phyloP scores from a whole-genome alignment of 305 asterid species.

The Fraxinus dipetala region DNA sequence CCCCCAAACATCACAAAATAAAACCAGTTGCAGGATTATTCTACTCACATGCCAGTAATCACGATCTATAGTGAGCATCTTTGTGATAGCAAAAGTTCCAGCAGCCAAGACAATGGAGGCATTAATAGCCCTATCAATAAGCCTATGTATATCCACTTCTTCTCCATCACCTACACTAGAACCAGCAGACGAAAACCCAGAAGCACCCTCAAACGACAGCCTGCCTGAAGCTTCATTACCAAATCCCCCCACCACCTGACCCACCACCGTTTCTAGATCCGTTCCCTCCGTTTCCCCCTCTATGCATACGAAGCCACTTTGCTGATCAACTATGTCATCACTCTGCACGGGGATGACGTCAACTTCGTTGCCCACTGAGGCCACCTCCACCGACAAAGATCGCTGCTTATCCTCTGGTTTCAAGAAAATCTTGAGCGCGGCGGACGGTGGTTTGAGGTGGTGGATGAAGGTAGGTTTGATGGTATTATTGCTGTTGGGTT shows the following conservation, averaged over 20 bases:
- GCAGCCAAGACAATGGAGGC: conserved; percentile 78
- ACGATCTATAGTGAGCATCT: conserved; percentile 72
- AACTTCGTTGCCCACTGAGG: conserved; percentile 36
- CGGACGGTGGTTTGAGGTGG: conserved; percentile 14
- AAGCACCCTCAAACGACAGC: conserved; percentile 61
- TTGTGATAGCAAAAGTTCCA: conserved; percentile 76
- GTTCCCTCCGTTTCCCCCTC: conserved; percentile 43
- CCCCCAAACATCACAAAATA: background rate
- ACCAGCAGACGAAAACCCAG: conserved; percentile 42
- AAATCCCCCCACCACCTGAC: conserved; percentile 61
- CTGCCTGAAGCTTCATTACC: conserved; percentile 47
- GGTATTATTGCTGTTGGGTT: conserved; percentile 8
- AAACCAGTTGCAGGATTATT: background rate
- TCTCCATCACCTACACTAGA: conserved; percentile 37
- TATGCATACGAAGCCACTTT: conserved; percentile 42
- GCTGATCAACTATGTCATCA: conserved; percentile 45
- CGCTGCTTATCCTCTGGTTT: conserved; percentile 29
- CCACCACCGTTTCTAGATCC: conserved; percentile 32
- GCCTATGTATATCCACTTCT: conserved; percentile 36
- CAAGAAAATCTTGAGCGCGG: conserved; percentile 22
- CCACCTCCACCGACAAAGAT: conserved; percentile 29
- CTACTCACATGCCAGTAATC: conserved; percentile 85
- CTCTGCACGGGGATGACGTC: conserved; percentile 57
- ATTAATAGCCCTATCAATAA: conserved; percentile 64
- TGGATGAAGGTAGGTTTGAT: conserved; percentile 18